A percentile compares a stretch with the other conserved stretches of the same genome.
Conservation (phyloP, 2,329 filamentous ascomycete species). For the Cercospora berteroae region DNA sequence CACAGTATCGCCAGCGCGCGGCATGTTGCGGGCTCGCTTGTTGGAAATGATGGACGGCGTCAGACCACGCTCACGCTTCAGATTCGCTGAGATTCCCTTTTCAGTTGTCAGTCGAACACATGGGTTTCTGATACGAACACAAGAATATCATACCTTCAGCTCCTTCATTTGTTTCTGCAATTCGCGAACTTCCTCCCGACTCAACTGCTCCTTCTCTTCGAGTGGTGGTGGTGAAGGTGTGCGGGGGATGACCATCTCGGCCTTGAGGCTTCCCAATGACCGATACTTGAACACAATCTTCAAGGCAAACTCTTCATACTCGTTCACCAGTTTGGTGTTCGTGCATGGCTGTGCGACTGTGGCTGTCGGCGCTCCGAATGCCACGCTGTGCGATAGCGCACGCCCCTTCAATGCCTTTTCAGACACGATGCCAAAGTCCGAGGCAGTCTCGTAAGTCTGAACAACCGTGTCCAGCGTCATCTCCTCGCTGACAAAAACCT, state of each 20-base stretch:
- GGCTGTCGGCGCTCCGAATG: background rate
- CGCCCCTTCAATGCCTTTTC: slow-evolving; percentile 28
- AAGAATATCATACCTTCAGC: background rate
- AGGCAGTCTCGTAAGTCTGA: background rate
- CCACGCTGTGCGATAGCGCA: slow-evolving; percentile 23
- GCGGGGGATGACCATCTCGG: slow-evolving; percentile 16
- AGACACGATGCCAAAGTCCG: slow-evolving; percentile 11
- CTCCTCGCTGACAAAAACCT: slow-evolving; percentile 6
- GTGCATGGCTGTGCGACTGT: background rate
- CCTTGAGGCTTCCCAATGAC: slow-evolving; percentile 19
- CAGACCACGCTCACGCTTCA: slow-evolving; percentile 24
- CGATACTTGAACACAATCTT: background rate
- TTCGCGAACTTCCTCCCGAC: slow-evolving; percentile 18
- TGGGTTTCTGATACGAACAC: too few relatives aligned
- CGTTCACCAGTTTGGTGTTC: background rate
- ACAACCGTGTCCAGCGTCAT: background rate
- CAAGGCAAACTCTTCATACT: background rate
- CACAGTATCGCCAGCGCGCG: slow-evolving; percentile 13
- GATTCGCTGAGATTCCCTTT: background rate
- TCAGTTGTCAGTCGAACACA: background rate
- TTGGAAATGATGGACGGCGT: slow-evolving; percentile 14
- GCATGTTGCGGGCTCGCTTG: slow-evolving; percentile 3
- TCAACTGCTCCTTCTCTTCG: slow-evolving; percentile 15
- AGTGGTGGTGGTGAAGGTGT: slow-evolving; percentile 21
- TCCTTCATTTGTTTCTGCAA: slow-evolving; percentile 11